These are phyloP conservation scores for Sequoiadendron giganteum DNA, from an alignment of 75 land plant genomes.

Conservation along the genomic window DNA sequence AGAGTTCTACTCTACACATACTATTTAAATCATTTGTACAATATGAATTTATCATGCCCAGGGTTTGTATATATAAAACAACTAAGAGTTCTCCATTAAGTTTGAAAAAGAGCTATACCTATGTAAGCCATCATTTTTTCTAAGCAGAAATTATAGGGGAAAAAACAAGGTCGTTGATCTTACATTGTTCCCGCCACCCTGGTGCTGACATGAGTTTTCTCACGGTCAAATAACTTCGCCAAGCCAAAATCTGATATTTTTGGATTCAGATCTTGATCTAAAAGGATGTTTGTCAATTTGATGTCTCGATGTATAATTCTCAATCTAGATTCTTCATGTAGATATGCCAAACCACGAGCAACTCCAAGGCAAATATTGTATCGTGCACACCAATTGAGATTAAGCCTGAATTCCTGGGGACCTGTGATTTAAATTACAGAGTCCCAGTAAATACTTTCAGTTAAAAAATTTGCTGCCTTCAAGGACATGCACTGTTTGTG, in stretches of 20 bases:
- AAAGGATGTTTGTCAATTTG: constrained; percentile 40
- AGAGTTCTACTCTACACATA: neutral
- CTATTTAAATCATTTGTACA: neutral
- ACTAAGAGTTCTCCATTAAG: neutral
- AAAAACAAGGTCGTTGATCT: neutral
- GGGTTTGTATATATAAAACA: neutral
- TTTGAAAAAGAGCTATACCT: too few species aligned
- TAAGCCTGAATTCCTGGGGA: constrained; percentile 3
- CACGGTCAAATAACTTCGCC: constrained; percentile 24
- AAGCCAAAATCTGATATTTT: constrained; percentile 36
- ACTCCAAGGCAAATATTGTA: constrained; percentile 32
- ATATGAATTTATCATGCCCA: neutral
- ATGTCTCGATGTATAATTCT: constrained; percentile 48
- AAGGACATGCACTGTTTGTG: neutral
- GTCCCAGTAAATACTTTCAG: neutral
- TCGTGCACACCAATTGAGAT: constrained; percentile 29
- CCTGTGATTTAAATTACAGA: neutral
- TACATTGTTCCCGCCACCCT: constrained; percentile 47
- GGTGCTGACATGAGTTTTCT: constrained; percentile 44
- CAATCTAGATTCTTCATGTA: constrained; percentile 34
- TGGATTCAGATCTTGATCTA: constrained; percentile 35
- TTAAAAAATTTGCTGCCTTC: neutral
- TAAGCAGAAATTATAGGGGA: neutral
- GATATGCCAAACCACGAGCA: constrained; percentile 42
- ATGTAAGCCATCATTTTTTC: neutral